Percentiles rank a stretch among this genome's conserved stretches.
Evolutionary conservation across 2,329 filamentous ascomycete genomes (phyloP).

Genomic region (Blastomyces parvus): DNA sequence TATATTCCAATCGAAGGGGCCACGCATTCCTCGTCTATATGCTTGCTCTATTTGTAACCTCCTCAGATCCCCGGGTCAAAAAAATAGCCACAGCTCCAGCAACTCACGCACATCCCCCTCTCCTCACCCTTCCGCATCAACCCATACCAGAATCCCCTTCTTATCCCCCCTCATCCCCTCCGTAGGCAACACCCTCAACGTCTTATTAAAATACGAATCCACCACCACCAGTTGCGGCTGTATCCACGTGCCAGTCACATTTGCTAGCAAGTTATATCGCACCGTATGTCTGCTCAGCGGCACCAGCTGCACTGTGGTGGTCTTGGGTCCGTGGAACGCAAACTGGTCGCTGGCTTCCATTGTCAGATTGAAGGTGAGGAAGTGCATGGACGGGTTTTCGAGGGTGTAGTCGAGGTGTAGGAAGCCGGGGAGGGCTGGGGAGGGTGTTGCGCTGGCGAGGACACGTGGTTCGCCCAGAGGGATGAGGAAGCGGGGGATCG

Average conservation of each 20-base stretch:
- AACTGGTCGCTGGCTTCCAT: constrained; percentile 93
- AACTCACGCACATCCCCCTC: neutral
- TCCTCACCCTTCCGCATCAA: constrained; percentile 21
- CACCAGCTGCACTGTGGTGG: constrained; percentile 67
- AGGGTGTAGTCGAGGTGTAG: constrained; percentile 57
- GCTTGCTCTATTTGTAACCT: neutral
- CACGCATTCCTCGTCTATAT: no score
- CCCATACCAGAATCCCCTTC: constrained; percentile 40
- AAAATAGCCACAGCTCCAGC: constrained; percentile 16
- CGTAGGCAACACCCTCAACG: constrained; percentile 68
- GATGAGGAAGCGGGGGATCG: constrained; percentile 69
- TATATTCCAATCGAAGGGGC: no score
- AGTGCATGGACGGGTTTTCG: constrained; percentile 90
- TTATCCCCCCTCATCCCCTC: constrained; percentile 54
- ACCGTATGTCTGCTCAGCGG: constrained; percentile 67
- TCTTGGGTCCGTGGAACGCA: constrained; percentile 83
- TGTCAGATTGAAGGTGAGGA: constrained; percentile 79
- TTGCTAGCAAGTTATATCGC: constrained; percentile 65
- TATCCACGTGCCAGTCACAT: constrained; percentile 55
- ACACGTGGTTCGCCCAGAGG: constrained; percentile 81
- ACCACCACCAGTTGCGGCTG: constrained; percentile 65
- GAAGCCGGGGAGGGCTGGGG: constrained; percentile 25
- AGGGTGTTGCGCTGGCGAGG: constrained; percentile 44
- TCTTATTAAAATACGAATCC: constrained; percentile 90
- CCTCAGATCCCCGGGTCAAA: neutral